Base-by-base conservation (phyloP, 2,329 filamentous ascomycete genomes). In the Aspergillus tubingensis region DNA sequence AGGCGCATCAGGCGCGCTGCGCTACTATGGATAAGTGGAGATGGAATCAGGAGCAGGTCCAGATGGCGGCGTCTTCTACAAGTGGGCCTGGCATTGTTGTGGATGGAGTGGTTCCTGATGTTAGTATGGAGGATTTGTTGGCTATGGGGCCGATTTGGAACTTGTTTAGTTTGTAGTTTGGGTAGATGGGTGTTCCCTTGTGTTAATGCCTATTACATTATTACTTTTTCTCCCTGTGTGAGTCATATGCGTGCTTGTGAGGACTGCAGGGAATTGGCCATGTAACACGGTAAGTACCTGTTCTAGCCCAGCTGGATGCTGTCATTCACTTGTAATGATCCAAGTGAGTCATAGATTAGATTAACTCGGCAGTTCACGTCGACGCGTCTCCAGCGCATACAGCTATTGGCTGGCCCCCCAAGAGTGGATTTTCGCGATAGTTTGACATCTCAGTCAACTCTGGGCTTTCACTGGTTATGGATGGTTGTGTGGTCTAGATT, bases 91-190 rank as follows among this genome's bases (percentile, higher is more conserved):
- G 11, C 0, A 1, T 4, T 13, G 11, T 5, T 36, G 4, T 36
- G 11, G 53, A 47, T 5, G n/a, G 27, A 5, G 15, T 2, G 32
- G 11, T 47, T 4, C 25, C 53, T 3, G 53, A 44, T 4, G 27
- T 55, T 7, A 39, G n/a, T 5, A 21, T 55, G 53, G 53, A 47
- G 39, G 53, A 55, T 36, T 21, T 55, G 25, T 32, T 55, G 6
- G 41, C 25, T 11, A 47, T 47, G n/a, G 53, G 53, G 15, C 39
- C 53, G 7, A 47, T 55, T 5, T 55, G 53, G 53, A 44, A 55
- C 5, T 17, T 55, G 8, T 23, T 55, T 1, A 30, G 38, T 55
- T 47, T 55, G 10, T 55, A 43, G 11, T 17, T 11, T 32, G 10
- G 5, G 11, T 8, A 15, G 7, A 8, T 54, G 10, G 50, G 3